These are phyloP conservation scores for Monilinia vaccinii-corymbosi DNA, from an alignment of 2,329 filamentous ascomycete genomes.

Conservation along the genomic window DNA sequence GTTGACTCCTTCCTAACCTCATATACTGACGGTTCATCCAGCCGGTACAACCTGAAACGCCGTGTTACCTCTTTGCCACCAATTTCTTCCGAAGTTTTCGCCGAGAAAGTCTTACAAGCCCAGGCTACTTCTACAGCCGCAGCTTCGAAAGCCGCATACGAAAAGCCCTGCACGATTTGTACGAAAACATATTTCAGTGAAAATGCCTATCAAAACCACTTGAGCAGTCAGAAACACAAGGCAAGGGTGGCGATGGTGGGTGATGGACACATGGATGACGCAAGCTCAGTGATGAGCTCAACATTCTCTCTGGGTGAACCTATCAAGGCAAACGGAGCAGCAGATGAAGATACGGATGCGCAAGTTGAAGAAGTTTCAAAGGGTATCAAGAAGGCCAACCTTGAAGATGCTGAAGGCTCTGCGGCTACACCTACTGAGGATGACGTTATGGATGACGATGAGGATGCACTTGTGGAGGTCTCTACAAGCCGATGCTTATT, in stretches of 20 bases:
- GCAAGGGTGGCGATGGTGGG: slow-evolving; percentile 46
- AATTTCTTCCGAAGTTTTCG: slow-evolving; percentile 85
- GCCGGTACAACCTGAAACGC: slow-evolving; percentile 93
- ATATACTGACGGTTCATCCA: slow-evolving; percentile 31
- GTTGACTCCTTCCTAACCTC: slow-evolving; percentile 4
- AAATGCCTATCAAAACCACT: slow-evolving; percentile 88
- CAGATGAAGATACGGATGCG: slow-evolving; percentile 60
- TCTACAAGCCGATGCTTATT: slow-evolving; percentile 60
- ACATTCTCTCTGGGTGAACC: slow-evolving; percentile 83
- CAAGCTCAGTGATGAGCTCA: slow-evolving; percentile 77
- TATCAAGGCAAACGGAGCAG: slow-evolving; percentile 37
- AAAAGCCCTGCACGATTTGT: slow-evolving; percentile 73
- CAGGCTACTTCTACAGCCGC: slow-evolving; percentile 77
- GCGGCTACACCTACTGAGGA: slow-evolving; percentile 25
- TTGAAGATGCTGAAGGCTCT: slow-evolving; percentile 31
- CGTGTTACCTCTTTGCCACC: slow-evolving; percentile 84
- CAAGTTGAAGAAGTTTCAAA: slow-evolving; percentile 73
- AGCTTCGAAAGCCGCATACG: slow-evolving; percentile 80
- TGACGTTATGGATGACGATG: slow-evolving; percentile 35
- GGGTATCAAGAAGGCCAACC: slow-evolving; percentile 58
- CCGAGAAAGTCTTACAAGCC: slow-evolving; percentile 89
- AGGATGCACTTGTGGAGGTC: slow-evolving; percentile 37
- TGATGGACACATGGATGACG: slow-evolving; percentile 47
- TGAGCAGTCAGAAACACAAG: slow-evolving; percentile 85
- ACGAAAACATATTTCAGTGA: slow-evolving; percentile 93